Base-by-base conservation (phyloP, 306 rosid species). In the Myrica gale region DNA sequence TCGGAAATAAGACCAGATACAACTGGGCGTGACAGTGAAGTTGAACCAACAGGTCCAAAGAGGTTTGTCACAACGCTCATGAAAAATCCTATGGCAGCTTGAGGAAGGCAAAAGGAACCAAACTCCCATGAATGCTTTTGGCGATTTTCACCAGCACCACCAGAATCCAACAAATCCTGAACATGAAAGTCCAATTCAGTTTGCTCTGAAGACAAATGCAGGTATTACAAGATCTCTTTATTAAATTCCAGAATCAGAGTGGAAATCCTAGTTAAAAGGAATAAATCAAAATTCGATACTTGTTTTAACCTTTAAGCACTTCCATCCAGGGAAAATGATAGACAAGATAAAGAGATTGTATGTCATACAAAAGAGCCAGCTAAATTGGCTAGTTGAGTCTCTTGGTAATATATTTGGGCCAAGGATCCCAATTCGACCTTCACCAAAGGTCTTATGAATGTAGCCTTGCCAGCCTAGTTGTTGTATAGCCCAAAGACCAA, bases 11-110 rank as follows among this genome's bases (percentile, higher is more conserved):
- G 83, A 72, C 79, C 80, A 32, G 81, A 51, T 68, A 88, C 83
- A 68, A 82, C 79, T 73, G 88, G 85, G 77, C 68, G 69, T 8
- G 83, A 61, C 47, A 76, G 73, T 76, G 88, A 81, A 73, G 88
- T 74, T 74, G 86, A 85, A 23, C 86, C 88, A 83, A 88, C 69
- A 69, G 84, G 82, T 71, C 88, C 89, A 78, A 89, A 81, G 72
- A 96, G 78, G 76, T 87, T 82, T 52, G 78, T 78, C 71, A 85
- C 88, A 32, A 92, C 74, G 85, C 77, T 87, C 39, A 87, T 85
- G 85, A 96, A 84, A 75, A 90, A 84, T 79, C 85, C 89, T 61
- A 92, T 60, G 82, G 92, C 91, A 20, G 90, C 93, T 82, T 68
- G 97, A 72, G 98, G 83, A 86, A 96, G 77, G 81, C 82, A 81